Conservation (phyloP, 352 stramenopile genomes). For the Phytopythium helicoides region DNA sequence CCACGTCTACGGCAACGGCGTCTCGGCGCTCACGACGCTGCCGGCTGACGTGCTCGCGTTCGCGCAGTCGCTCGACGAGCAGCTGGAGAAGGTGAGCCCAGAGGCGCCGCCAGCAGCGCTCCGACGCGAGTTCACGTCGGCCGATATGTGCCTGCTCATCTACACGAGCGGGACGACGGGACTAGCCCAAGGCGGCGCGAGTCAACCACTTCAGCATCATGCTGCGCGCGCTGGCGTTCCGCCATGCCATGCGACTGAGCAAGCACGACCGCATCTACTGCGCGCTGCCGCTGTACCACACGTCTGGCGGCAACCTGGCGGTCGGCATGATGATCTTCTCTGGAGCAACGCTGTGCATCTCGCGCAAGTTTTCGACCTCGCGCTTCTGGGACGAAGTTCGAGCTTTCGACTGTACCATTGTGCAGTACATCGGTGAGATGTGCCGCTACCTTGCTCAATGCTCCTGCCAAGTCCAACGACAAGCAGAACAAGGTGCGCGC, state of each 20-base stretch:
- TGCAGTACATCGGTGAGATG: slow-evolving; percentile 92
- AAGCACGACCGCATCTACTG: slow-evolving; percentile 75
- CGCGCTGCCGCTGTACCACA: slow-evolving; percentile 83
- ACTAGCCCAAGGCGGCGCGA: slow-evolving; percentile 71
- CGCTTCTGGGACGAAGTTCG: slow-evolving; percentile 80
- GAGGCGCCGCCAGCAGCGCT: slow-evolving; percentile 22
- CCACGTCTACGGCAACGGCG: slow-evolving; percentile 55
- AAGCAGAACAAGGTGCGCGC: slow-evolving; percentile 69
- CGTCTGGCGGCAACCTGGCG: slow-evolving; percentile 72
- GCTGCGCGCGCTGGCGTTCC: slow-evolving; percentile 52
- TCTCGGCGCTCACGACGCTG: slow-evolving; percentile 9
- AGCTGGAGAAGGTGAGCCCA: slow-evolving; percentile 25
- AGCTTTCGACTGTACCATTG: slow-evolving; percentile 61
- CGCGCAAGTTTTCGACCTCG: slow-evolving; percentile 66
- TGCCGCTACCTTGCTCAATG: slow-evolving; percentile 82
- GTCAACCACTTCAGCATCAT: slow-evolving; percentile 79
- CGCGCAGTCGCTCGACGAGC: slow-evolving; percentile 42
- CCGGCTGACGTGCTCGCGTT: slow-evolving; percentile 20
- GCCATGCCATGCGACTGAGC: slow-evolving; percentile 44
- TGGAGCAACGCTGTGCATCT: slow-evolving; percentile 74
- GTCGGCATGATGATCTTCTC: slow-evolving; percentile 81
- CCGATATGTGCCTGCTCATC: slow-evolving; percentile 72
- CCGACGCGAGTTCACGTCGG: slow-evolving; percentile 37
- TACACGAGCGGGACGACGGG: slow-evolving; percentile 86
- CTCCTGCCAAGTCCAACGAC: slow-evolving; percentile 43